Evolutionary conservation across 306 rosid genomes (phyloP).

Genomic region (Lathyrus tuberosus): DNA sequence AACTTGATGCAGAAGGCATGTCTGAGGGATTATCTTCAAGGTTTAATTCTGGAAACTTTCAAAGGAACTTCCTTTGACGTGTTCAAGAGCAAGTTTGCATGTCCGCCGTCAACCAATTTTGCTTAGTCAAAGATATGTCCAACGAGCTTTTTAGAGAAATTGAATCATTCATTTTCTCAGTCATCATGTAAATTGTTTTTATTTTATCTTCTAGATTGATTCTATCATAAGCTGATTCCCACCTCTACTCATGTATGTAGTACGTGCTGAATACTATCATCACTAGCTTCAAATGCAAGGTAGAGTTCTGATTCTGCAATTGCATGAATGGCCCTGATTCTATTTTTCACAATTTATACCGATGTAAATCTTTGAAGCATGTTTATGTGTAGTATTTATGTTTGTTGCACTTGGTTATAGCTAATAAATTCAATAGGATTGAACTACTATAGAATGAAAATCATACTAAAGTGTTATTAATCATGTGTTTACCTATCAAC

Average conservation of each 20-base stretch:
- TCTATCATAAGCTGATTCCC: conserved; percentile 24
- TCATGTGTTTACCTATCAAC: too few relatives aligned
- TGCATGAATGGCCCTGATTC: not conserved
- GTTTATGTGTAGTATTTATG: conserved; percentile 19
- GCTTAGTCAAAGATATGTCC: conserved; percentile 11
- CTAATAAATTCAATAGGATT: not conserved
- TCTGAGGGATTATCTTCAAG: conserved; percentile 68
- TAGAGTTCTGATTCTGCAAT: conserved; percentile 28
- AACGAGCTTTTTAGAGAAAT: conserved; percentile 31
- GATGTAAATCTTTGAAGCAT: conserved; percentile 31
- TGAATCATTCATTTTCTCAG: conserved; percentile 15
- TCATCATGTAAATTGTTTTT: conserved; percentile 19
- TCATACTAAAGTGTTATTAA: too few relatives aligned
- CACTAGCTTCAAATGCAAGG: conserved; percentile 25
- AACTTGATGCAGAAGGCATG: conserved; percentile 75
- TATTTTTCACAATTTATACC: conserved; percentile 9
- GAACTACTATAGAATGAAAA: too few relatives aligned
- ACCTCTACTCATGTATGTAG: conserved; percentile 1
- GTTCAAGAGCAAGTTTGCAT: not conserved
- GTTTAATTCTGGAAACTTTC: conserved; percentile 76
- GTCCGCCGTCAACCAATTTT: conserved; percentile 28
- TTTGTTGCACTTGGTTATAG: conserved; percentile 24
- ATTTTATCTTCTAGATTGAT: conserved; percentile 10
- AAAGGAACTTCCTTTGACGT: conserved; percentile 82
- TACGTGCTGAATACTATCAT: conserved; percentile 33